Evolutionary conservation across 1,284 basidiomycete genomes (phyloP), one percentile per base, ranked within the genome.

Genomic region (Entoloma clypeatum): DNA sequence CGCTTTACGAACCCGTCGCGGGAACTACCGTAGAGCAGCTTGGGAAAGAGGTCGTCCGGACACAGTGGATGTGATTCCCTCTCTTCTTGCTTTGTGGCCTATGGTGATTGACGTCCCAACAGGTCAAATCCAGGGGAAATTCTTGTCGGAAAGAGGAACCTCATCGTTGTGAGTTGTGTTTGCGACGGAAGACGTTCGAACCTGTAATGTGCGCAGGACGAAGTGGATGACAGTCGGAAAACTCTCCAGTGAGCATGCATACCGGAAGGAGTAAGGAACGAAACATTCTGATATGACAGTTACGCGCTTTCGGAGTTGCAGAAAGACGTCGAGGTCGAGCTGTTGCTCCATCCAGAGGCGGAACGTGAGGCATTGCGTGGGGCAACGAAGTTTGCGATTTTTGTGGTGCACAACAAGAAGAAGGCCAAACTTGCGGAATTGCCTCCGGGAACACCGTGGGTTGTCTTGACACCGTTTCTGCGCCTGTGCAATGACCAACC

Each of bases 321-420:
- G 59, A 86, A 83, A 58, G 93, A 97, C 58, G 85, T 94, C 39
- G 82, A 91, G 55, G 67, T 67, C 49, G 89, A 90, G 56, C 69
- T 92, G 14, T 54, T 70, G 27, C 64, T 59, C 3, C 72, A 84
- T 44, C 77, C 83, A 5, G 82, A 84, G 58, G 62, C 71, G 8
- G 82, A 92, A 57, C 80, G 87, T 42, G 81, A 82, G 21, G 74
- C 74, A 2, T 66, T 86, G 43, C 77, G 81, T 47, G 56, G 55
- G 2, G 61, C 66, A 1, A 92, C 93, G 29, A 74, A 86, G 61
- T 90, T 96, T 48, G 92, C 79, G 2, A 72, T 95, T 51, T 97
- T 96, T 59, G 92, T 95, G 26, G 93, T 97, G 11, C 92, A 96
- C 67, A 95, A 96, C 73, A 96, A 96, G 68, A 69, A 81, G 48